Percentiles rank a stretch among this genome's conserved stretches.
Evolutionary conservation across 306 rosid genomes (phyloP).

Genomic region (Argentina anserina): DNA sequence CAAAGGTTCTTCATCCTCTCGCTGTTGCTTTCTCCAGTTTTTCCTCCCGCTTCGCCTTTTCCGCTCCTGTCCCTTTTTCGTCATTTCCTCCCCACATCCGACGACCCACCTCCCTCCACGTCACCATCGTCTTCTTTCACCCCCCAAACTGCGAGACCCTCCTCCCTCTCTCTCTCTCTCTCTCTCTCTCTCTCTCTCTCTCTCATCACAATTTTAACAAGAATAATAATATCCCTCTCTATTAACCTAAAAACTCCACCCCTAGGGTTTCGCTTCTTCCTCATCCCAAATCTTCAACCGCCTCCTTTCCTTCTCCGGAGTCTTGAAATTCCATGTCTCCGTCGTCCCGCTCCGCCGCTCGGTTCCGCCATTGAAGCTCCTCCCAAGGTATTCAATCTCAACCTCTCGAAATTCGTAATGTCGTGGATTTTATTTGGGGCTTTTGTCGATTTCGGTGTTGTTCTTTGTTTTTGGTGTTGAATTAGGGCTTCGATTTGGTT

Average conservation of each 20-base stretch:
- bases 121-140: conserved; percentile 64
- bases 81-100: conserved; percentile 49
- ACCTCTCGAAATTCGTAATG: neutral
- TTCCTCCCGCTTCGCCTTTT: conserved; percentile 18
- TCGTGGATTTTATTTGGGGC: neutral
- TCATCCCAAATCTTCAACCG: neutral
- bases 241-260: conserved; percentile 25
- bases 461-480: conserved; percentile 14
- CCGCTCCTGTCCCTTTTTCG: conserved; percentile 49
- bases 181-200: conserved; percentile 17
- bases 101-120: conserved; percentile 58
- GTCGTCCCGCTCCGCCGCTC: conserved; percentile 13
- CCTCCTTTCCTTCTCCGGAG: conserved; percentile 1
- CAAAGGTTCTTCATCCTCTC: conserved; percentile 1
- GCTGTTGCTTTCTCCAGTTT: conserved; percentile 23
- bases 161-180: conserved; percentile 24
- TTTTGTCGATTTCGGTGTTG: neutral
- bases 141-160: conserved; percentile 31
- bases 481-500: conserved; percentile 24
- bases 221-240: conserved; percentile 16
- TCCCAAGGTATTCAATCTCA: conserved; percentile 41
- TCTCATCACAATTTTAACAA: neutral
- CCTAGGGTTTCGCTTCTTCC: conserved; percentile 56
- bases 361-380: conserved; percentile 23
- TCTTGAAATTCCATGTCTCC: conserved; percentile 11